Conservation (phyloP, 179 eudicot genomes). For the Actinidia arguta region DNA sequence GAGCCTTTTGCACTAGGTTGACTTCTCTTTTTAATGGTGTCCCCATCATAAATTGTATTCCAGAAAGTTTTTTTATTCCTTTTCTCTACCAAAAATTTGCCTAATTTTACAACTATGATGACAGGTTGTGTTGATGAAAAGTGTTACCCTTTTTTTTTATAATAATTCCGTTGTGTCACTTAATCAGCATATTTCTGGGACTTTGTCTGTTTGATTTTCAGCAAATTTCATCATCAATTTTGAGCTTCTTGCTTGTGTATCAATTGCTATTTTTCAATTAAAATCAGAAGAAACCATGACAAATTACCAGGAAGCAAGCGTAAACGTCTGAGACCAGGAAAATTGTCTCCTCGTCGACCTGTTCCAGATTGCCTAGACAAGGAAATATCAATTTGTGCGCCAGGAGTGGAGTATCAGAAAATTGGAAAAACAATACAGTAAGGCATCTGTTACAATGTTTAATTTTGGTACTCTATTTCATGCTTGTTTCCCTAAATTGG, state of each 20-base stretch:
- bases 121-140: background rate
- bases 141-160: background rate
- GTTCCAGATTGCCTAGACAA: slow-evolving; percentile 88
- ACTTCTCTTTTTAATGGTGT: background rate
- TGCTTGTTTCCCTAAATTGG: slow-evolving; percentile 6
- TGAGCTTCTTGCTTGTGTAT: background rate
- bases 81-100: background rate
- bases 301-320: slow-evolving; percentile 51
- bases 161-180: too few species aligned
- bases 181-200: too few species aligned
- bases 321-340: slow-evolving; percentile 76
- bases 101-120: background rate
- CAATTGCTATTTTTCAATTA: background rate
- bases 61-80: too few species aligned
- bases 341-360: slow-evolving; percentile 77
- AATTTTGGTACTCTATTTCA: background rate
- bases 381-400: slow-evolving; percentile 92
- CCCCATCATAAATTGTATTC: background rate
- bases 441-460: slow-evolving; percentile 32
- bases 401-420: slow-evolving; percentile 84
- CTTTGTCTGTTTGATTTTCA: background rate
- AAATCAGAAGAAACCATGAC: slow-evolving; percentile 56
- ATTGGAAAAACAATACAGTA: slow-evolving; percentile 94
- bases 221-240: background rate
- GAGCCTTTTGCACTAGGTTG: too few species aligned